A percentile compares a stretch with the other conserved stretches of the same genome.
Conservation (phyloP, 1,139 yeast genomes). For the Pichia sp. region DNA sequence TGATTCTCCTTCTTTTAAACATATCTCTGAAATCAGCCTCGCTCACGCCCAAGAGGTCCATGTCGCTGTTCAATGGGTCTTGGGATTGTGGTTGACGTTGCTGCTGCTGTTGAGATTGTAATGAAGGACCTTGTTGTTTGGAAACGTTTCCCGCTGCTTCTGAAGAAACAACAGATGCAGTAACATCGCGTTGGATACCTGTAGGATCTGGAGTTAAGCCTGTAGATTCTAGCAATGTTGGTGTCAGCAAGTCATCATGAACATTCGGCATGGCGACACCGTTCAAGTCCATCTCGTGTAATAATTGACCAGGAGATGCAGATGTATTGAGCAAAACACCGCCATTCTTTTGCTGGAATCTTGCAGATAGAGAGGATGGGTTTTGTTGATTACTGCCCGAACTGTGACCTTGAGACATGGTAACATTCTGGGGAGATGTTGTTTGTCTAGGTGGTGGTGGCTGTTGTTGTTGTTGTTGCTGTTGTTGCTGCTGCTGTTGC, state of each 20-base stretch:
- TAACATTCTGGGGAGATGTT: no score
- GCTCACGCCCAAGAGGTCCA: slow-evolving; percentile 2
- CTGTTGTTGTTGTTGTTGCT: not conserved
- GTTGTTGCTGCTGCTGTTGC: no score
- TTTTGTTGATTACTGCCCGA: not conserved
- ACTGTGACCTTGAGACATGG: no score
- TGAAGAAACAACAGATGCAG: not conserved
- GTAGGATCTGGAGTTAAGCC: slow-evolving; percentile 13
- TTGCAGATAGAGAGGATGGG: not conserved
- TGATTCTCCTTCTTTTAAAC: slow-evolving; percentile 9
- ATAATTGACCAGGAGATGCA: not conserved
- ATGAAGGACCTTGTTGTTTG: not conserved
- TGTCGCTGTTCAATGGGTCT: not conserved
- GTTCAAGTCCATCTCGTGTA: slow-evolving; percentile 2
- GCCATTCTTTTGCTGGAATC: not conserved
- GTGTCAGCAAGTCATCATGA: slow-evolving; percentile 9
- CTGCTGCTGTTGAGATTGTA: not conserved
- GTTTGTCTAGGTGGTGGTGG: not conserved
- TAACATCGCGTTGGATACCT: not conserved
- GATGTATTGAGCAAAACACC: not conserved
- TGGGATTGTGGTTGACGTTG: not conserved
- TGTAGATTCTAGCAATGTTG: slow-evolving; percentile 10
- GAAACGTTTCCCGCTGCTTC: no score
- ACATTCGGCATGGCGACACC: slow-evolving; percentile 1
- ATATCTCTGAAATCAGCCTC: slow-evolving; percentile 11